Evolutionary conservation across 2,329 filamentous ascomycete genomes (phyloP), one percentile per base, ranked within the genome.

Genomic region (Aspergillus ochraceoroseus): DNA sequence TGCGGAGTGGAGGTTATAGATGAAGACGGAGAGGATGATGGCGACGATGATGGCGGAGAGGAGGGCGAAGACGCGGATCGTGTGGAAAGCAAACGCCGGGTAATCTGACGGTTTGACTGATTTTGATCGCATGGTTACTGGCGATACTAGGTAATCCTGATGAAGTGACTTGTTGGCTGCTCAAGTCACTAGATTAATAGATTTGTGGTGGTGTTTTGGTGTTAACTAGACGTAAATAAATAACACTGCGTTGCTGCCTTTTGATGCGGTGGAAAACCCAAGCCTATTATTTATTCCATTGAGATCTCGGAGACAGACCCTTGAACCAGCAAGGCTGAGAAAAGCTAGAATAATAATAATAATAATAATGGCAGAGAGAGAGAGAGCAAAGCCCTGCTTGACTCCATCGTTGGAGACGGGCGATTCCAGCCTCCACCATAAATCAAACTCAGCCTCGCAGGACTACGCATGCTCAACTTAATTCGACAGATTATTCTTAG

Each of bases 1-100:
- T 46, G 74, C 73, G 30, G 66, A 63, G 13, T 66, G 66, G 14
- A 80, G 66, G 48, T 77, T 71, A 48, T 66, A 72, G 47, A 75
- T 69, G 59, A 80, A 80, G 48, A 72, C 75, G 42, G 64, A 63
- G 58, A 79, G 70, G 35, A 80, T 74, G 19, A 63, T 65, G 3
- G 68, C 69, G 40, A 79, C 75, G 13, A 79, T 63, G 27, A 74
- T 58, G 6, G 77, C 67, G 8, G 76, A 80, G 20, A 74, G 65
- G 33, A 78, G 67, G 29, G 54, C 52, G 14, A 61, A 33, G 12
- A 58, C 44, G 19, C 67, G 61, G 15, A 69, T 61, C 19, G 56
- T 29, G 46, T 71, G 64, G 41, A 70, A 71, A 4, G 65, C 54
- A 7, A 66, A 38, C 2, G 56, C 28, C 13, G 64, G 62, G 43